Conservation (phyloP, 2,329 filamentous ascomycete genomes). For the Diaporthe ilicicola region DNA sequence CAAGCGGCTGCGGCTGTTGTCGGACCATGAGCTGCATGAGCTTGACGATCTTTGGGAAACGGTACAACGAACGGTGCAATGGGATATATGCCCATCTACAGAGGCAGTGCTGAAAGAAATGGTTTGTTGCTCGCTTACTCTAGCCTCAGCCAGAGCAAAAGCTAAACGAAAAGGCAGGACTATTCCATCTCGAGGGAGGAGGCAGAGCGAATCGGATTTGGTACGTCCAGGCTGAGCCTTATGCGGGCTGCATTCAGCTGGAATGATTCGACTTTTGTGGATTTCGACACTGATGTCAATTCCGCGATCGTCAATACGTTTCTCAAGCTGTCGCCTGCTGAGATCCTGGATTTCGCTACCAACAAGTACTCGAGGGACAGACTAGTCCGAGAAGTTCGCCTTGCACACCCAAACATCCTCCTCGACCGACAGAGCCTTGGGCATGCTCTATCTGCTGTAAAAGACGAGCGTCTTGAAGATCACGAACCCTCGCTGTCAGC, state of each 20-base stretch:
- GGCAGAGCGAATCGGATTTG: constrained; percentile 30
- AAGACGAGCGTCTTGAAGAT: constrained; percentile 13
- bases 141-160: too few relatives aligned
- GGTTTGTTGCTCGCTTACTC: constrained; percentile 40
- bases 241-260: constrained; percentile 36
- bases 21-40: constrained; percentile 54
- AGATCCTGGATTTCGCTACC: constrained; percentile 59
- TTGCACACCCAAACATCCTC: constrained; percentile 44
- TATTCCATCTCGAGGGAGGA: neutral
- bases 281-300: constrained; percentile 38
- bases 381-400: constrained; percentile 52
- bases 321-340: constrained; percentile 58
- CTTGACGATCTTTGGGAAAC: constrained; percentile 55
- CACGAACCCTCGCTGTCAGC: too few relatives aligned
- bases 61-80: constrained; percentile 53
- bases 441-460: constrained; percentile 17
- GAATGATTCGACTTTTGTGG: constrained; percentile 43
- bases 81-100: constrained; percentile 56
- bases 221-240: constrained; percentile 29
- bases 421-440: constrained; percentile 27
- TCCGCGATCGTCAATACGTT: constrained; percentile 53
- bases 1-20: constrained; percentile 53
- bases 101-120: constrained; percentile 45
- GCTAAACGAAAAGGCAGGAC: neutral
- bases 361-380: constrained; percentile 55